These are phyloP conservation scores for Exophiala aquamarina DNA, from an alignment of 2,329 filamentous ascomycete genomes.

Conservation along the genomic window DNA sequence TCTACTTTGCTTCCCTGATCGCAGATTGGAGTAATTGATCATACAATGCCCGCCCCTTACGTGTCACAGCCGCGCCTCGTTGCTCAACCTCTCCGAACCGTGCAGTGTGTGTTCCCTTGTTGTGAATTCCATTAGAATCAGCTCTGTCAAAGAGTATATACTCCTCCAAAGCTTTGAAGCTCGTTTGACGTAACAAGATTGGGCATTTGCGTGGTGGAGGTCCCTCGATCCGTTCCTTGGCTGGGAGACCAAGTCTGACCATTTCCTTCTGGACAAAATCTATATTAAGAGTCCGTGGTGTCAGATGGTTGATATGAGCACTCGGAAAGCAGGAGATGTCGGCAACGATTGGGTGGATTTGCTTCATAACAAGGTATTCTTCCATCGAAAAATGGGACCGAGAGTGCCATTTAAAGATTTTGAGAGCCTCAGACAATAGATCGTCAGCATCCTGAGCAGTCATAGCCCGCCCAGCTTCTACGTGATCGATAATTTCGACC, in stretches of 20 bases:
- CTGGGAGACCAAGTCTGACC: slow-evolving; percentile 40
- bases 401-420: slow-evolving; percentile 51
- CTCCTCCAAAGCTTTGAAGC: too few species aligned
- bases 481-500: slow-evolving; percentile 37
- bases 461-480: slow-evolving; percentile 31
- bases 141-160: too few species aligned
- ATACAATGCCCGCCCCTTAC: too few species aligned
- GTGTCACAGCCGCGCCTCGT: too few species aligned
- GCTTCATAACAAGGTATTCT: slow-evolving; percentile 44
- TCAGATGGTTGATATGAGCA: slow-evolving; percentile 56
- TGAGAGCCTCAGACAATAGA: slow-evolving; percentile 46
- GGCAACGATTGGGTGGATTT: slow-evolving; percentile 49
- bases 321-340: slow-evolving; percentile 47
- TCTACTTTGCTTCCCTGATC: too few species aligned
- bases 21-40: too few species aligned
- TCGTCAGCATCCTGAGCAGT: slow-evolving; percentile 34
- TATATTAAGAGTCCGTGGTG: slow-evolving; percentile 53
- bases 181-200: slow-evolving; percentile 46
- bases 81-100: too few species aligned
- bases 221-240: slow-evolving; percentile 53
- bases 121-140: too few species aligned
- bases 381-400: slow-evolving; percentile 40
- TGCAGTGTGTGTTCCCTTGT: too few species aligned
- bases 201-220: slow-evolving; percentile 47
- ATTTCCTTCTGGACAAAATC: slow-evolving; percentile 46